Percentiles rank a stretch among this genome's conserved stretches.
phyloP scores from a whole-genome alignment of 345 rosid species.

The Eucalyptus viminalis region DNA sequence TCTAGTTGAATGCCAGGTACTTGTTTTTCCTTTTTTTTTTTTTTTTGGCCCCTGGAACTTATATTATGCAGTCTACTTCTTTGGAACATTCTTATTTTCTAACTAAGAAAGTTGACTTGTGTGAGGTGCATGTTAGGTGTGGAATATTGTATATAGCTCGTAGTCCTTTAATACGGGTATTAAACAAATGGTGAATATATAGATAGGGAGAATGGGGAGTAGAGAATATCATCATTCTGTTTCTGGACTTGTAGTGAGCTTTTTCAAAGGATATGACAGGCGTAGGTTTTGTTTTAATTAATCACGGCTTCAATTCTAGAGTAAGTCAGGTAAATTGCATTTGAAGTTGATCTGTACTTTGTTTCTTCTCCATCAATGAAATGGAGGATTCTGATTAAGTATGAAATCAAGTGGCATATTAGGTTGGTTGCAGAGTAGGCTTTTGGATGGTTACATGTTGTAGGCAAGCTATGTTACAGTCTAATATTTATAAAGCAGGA shows the following conservation, averaged over 20 bases:
- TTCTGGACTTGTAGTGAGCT: background rate
- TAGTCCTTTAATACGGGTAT: background rate
- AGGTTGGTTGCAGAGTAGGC: background rate
- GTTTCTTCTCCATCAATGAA: background rate
- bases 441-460: background rate
- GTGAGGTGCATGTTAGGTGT: background rate
- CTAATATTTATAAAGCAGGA: background rate
- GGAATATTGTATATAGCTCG: background rate
- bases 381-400: background rate
- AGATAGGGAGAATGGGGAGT: background rate
- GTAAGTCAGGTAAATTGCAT: background rate
- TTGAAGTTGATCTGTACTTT: background rate
- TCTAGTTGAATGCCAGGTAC: conserved; percentile 92
- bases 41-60: background rate
- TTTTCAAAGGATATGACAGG: background rate
- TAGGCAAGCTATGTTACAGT: background rate
- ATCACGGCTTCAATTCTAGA: background rate
- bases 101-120: background rate
- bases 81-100: background rate
- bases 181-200: background rate
- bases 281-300: background rate
- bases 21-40: background rate
- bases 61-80: background rate
- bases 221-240: background rate
- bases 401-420: background rate